Conservation (phyloP, 441 rosid genomes). For the Viola pubescens region DNA sequence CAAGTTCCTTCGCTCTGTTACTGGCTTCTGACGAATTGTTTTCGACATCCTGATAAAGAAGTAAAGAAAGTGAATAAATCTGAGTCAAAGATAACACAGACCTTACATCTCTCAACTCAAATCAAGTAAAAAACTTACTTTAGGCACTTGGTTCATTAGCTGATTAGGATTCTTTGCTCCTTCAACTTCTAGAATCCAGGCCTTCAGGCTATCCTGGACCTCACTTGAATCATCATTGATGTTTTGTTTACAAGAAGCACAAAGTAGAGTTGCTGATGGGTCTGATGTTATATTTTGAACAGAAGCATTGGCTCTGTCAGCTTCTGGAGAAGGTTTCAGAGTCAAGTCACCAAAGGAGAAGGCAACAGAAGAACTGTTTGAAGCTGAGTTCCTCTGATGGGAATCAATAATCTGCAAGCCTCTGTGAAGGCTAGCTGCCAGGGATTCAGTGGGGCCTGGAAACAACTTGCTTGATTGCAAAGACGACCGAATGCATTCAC, state of each 20-base stretch:
- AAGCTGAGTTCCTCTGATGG: conserved; percentile 49
- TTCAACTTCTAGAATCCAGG: conserved; percentile 32
- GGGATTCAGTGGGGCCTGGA: conserved; percentile 62
- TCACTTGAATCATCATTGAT: conserved; percentile 28
- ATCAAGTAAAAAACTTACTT: conserved; percentile 18
- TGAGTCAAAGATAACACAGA: background rate
- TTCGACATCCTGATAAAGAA: conserved; percentile 34
- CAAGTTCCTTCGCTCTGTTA: conserved; percentile 52
- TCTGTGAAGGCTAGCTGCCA: conserved; percentile 88
- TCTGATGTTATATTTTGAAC: conserved; percentile 34
- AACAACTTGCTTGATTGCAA: conserved; percentile 56
- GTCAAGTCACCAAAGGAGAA: conserved; percentile 75
- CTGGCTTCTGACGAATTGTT: conserved; percentile 25
- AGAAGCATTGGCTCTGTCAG: conserved; percentile 39
- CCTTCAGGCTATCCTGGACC: conserved; percentile 38
- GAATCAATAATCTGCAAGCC: conserved; percentile 77
- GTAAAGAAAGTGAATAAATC: background rate
- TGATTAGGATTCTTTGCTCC: conserved; percentile 22
- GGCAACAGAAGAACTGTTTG: conserved; percentile 55
- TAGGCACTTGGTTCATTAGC: conserved; percentile 10
- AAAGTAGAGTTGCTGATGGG: conserved; percentile 34
- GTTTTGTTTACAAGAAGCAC: conserved; percentile 64
- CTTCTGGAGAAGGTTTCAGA: conserved; percentile 52
- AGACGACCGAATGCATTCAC: conserved; percentile 59
- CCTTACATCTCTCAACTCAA: background rate